Percentiles rank a stretch among this genome's conserved stretches.
Conservation (phyloP, 257 asterid genomes). For the Solanum pinnatisectum region DNA sequence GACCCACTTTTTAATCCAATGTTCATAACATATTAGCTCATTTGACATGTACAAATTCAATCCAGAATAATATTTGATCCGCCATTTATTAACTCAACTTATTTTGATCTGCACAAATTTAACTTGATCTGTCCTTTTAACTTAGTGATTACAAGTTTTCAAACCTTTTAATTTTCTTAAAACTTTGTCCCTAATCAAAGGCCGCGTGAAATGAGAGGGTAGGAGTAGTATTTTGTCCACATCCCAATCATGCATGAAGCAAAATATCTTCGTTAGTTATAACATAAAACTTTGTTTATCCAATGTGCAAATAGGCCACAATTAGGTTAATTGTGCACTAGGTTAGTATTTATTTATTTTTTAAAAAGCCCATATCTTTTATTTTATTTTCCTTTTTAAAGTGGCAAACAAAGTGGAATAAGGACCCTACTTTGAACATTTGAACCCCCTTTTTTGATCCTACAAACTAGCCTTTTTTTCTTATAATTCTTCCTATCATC, state of each 20-base stretch:
- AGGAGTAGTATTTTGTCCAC: not conserved
- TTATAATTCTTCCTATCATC: constrained; percentile 6
- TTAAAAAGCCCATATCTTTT: not conserved
- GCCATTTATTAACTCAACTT: not conserved
- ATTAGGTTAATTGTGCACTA: not conserved
- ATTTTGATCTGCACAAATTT: not conserved
- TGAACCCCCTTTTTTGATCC: constrained; percentile 3
- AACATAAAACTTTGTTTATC: not conserved
- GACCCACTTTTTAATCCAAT: too few species aligned
- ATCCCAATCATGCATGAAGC: not conserved
- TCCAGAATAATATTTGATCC: too few species aligned
- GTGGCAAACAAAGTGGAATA: constrained; percentile 15
- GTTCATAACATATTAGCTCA: too few species aligned
- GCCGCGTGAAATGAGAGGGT: not conserved
- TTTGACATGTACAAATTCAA: too few species aligned
- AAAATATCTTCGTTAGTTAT: not conserved
- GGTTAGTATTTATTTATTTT: not conserved
- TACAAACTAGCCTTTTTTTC: not conserved
- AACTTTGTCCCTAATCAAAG: not conserved
- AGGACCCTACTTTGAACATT: constrained; percentile 9
- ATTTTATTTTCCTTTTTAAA: not conserved
- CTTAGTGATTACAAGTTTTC: too few species aligned
- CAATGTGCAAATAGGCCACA: not conserved
- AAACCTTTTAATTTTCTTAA: not conserved
- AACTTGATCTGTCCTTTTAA: too few species aligned